phyloP scores from a whole-genome alignment of 768 basidiomycete species.

The Mycena capillaripes region DNA sequence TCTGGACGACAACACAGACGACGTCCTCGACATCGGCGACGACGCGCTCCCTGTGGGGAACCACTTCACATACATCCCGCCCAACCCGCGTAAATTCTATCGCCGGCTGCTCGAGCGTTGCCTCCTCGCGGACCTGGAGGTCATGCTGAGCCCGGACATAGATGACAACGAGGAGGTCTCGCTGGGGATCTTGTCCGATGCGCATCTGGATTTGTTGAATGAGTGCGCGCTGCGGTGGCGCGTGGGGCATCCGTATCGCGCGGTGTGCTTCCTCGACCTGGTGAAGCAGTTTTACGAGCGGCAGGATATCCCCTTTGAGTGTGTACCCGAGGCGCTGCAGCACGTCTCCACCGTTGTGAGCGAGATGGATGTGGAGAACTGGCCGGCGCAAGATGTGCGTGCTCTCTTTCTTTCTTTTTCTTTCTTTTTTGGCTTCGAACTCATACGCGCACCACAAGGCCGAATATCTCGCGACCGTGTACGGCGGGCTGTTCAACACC shows the following conservation, averaged over 20 bases:
- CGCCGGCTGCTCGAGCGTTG: slow-evolving; percentile 86
- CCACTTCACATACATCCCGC: slow-evolving; percentile 91
- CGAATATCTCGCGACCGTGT: slow-evolving; percentile 77
- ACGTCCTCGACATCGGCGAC: slow-evolving; percentile 62
- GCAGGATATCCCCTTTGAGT: slow-evolving; percentile 93
- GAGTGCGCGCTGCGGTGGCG: slow-evolving; percentile 94
- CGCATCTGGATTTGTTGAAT: slow-evolving; percentile 86
- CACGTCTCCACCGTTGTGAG: slow-evolving; percentile 77
- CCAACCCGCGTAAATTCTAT: slow-evolving; percentile 89
- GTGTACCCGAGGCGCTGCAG: slow-evolving; percentile 90
- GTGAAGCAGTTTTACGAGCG: slow-evolving; percentile 91
- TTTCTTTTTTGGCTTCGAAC: slow-evolving; percentile 21
- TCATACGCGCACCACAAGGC: slow-evolving; percentile 55
- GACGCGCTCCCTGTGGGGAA: slow-evolving; percentile 81
- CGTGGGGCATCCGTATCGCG: slow-evolving; percentile 83
- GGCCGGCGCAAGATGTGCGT: slow-evolving; percentile 84
- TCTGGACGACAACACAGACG: slow-evolving; percentile 49
- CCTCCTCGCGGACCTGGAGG: slow-evolving; percentile 86
- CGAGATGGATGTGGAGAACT: slow-evolving; percentile 79
- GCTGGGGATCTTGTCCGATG: slow-evolving; percentile 85
- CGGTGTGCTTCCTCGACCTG: slow-evolving; percentile 85
- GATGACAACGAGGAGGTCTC: slow-evolving; percentile 96
- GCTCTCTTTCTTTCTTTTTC: slow-evolving; percentile 50
- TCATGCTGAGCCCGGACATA: slow-evolving; percentile 90
- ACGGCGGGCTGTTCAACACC: slow-evolving; percentile 84